Evolutionary conservation across 352 stramenopile species (phyloP), one percentile per base, ranked within the genome.

Genomic region (Pythium sukuiense): DNA sequence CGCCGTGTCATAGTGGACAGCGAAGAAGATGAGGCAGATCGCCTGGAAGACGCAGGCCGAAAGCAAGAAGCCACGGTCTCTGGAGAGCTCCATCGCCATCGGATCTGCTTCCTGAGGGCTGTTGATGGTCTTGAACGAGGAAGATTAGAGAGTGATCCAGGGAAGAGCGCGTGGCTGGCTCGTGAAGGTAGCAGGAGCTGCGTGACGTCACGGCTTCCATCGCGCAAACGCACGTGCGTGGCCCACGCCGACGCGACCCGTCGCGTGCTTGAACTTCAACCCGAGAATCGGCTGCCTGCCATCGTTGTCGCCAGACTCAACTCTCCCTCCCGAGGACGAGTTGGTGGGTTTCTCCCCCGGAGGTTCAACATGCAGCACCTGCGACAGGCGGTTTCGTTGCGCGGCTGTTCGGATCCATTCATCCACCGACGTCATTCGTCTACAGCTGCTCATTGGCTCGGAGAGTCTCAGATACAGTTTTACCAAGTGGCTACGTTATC

Each of bases 11-110:
- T 85, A 88, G 52, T 84, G 77, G 3, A 74, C 67, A 30, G 55
- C 73, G 33, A 78, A 88, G 57, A 77, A 72, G 27, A 85, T 52
- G 30, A 88, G 70, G 26, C 73, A 85, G 30, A 85, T 52, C 50
- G 69, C 55, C 43, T 88, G 75, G 60, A 84, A 82, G 9, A 69
- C 61, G 33, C 61, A 70, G 13, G 81, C 61, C 53, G 75, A 80
- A 57, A 76, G 66, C 49, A 79, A 61, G 29, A 88, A 88, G 45
- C 74, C 71, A 37, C 76, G 71, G 59, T 77, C 68, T 46, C 65
- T 54, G 12, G 71, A 69, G 2, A 78, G 43, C 16, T 63, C 48
- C 52, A 71, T 70, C 41, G 56, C 49, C 18, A 4, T 29, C 37
- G n/a, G 8, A 4, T 24, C 5, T 3, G 24, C 30, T 60, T 27